Evolutionary conservation across 2,329 filamentous ascomycete species (phyloP).

Genomic region (Calonectria naviculata): DNA sequence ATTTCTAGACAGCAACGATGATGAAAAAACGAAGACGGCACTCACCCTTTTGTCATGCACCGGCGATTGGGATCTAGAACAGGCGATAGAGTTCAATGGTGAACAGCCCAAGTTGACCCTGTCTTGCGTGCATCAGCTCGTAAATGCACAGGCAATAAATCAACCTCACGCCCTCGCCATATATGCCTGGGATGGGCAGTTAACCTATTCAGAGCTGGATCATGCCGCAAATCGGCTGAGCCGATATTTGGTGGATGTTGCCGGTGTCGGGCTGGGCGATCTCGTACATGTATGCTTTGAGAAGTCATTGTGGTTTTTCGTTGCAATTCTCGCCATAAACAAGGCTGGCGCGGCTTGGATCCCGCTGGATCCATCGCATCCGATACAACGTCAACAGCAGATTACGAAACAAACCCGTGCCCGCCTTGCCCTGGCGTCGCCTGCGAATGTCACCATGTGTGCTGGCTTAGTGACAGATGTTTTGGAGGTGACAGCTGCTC

Average conservation of each 20-base stretch:
- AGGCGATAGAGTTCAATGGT: neutral
- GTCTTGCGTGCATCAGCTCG: constrained; percentile 29
- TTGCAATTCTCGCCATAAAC: constrained; percentile 46
- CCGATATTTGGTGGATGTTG: constrained; percentile 6
- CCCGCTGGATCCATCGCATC: constrained; percentile 51
- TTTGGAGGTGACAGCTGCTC: neutral
- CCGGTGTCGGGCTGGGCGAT: constrained; percentile 2
- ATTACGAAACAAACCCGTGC: neutral
- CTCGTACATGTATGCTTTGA: constrained; percentile 21
- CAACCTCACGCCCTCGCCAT: constrained; percentile 17
- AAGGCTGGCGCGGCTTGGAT: constrained; percentile 45
- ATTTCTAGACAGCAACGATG: neutral
- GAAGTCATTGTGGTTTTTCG: constrained; percentile 22
- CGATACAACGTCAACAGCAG: constrained; percentile 33
- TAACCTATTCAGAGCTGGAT: constrained; percentile 33
- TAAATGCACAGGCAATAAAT: constrained; percentile 9
- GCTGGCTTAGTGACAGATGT: neutral
- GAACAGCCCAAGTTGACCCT: neutral
- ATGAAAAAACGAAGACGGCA: neutral
- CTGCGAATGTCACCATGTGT: neutral
- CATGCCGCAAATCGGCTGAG: neutral
- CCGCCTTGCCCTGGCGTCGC: neutral
- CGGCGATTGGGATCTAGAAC: neutral
- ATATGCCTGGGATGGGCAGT: constrained; percentile 39
- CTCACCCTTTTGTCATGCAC: neutral